These are phyloP conservation scores for Naematelia aurantialba DNA, from an alignment of 768 basidiomycete species.

Conservation along the genomic window DNA sequence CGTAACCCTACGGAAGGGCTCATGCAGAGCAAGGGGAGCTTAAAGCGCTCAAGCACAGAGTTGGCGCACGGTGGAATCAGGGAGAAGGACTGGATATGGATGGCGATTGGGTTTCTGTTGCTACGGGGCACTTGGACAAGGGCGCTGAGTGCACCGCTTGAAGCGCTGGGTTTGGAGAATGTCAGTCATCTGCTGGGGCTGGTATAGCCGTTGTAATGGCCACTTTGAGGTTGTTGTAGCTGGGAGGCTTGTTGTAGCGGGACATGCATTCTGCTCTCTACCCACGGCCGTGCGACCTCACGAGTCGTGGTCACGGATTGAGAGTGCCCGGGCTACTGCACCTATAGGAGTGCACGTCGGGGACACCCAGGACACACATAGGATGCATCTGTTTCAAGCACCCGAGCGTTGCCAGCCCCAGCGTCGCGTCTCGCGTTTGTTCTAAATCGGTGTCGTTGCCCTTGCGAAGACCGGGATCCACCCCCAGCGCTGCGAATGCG, in stretches of 20 bases:
- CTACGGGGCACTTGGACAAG: constrained; percentile 37
- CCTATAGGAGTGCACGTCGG: too few relatives aligned
- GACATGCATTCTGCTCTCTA: background rate
- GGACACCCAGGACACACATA: too few relatives aligned
- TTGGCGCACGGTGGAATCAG: constrained; percentile 3
- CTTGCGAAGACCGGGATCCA: too few relatives aligned
- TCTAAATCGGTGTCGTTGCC: too few relatives aligned
- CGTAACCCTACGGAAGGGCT: constrained; percentile 10
- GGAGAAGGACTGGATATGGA: constrained; percentile 41
- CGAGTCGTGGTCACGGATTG: too few relatives aligned
- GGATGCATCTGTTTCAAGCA: too few relatives aligned
- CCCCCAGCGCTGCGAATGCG: too few relatives aligned
- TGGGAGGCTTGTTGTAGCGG: background rate
- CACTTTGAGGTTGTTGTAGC: background rate
- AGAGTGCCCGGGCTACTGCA: too few relatives aligned
- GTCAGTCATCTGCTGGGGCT: constrained; percentile 30
- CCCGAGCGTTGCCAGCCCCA: too few relatives aligned
- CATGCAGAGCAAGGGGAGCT: background rate
- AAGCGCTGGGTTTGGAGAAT: constrained; percentile 21
- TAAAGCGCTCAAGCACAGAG: constrained; percentile 1
- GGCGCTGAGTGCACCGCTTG: constrained; percentile 23
- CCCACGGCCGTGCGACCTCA: too few relatives aligned
- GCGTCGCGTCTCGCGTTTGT: too few relatives aligned
- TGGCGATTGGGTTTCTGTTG: constrained; percentile 33
- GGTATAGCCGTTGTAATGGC: background rate